Evolutionary conservation across 2,329 filamentous ascomycete species (phyloP), one percentile per base, ranked within the genome.

Genomic region (Sporothrix variecibatus): DNA sequence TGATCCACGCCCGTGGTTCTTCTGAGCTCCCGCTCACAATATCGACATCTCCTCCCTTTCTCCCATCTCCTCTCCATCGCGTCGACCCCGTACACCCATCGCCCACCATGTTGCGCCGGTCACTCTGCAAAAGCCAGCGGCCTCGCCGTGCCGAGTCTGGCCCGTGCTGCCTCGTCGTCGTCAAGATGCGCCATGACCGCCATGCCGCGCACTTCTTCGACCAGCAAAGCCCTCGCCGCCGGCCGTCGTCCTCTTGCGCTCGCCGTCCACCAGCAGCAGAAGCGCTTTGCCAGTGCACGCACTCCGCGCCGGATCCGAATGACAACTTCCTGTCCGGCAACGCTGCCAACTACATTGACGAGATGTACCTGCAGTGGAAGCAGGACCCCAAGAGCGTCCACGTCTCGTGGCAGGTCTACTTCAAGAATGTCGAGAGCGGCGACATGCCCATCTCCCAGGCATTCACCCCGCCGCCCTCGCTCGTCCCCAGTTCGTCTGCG

Each of bases 301-400:
- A 87, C 73, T 85, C 84, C 74, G 82, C 88, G 26, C 89, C 90
- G 77, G 94, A 97, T 82, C 90, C 95, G 77, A 97, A 93, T 84
- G 96, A 99, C 85, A 97, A 92, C 85, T 99, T 99, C 88, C 89
- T 99, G 76, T 94, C 94, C 77, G 96, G 96, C 78, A 98, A 94
- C 87, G 96, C 95, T 75, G 96, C 96, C 84, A 98, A 97, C 87
- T 99, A 99, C 86, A 94, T 99, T 82, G 96, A 99, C 84, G 96
- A 98, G 87, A 99, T 99, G 96, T 99, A 99, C 85, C 87, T 98
- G 86, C 91, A 95, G 82, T 99, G 96, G 96, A 97, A 95, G 85
- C 88, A 93, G 77, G 94, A 99, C 80, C 95, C 96, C 71, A 89
- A 91, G 80, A 97, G 94, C 81, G 96, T 99, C 75, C 96, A 99